Conservation (phyloP, 345 rosid species). For the Anacardium occidentale region DNA sequence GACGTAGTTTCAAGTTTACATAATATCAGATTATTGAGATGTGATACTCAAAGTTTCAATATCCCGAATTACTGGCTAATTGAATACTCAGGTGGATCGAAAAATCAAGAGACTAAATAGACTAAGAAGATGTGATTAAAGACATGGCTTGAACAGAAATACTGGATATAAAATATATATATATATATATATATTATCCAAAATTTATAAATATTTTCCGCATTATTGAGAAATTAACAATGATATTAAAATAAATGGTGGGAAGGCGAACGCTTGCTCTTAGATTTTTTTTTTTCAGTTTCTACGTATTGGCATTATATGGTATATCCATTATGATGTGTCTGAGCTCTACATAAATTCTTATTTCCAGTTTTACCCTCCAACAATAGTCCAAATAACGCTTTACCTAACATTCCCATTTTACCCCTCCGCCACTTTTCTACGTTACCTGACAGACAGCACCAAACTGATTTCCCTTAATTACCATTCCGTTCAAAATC, state of each 20-base stretch:
- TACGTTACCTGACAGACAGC: background rate
- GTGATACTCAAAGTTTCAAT: no score
- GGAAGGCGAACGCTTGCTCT: background rate
- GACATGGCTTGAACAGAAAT: no score
- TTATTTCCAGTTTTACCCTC: background rate
- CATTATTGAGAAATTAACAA: background rate
- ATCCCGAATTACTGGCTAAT: no score
- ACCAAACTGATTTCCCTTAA: background rate
- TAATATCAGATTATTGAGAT: no score
- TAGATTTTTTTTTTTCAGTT: background rate
- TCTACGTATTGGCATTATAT: background rate
- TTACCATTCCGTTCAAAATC: background rate
- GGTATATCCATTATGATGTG: background rate
- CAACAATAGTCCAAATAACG: background rate
- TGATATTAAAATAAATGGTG: background rate
- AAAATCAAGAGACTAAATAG: no score
- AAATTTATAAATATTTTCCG: no score
- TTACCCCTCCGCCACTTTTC: background rate
- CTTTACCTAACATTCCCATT: background rate
- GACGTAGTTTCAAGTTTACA: no score
- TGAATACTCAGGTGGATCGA: no score
- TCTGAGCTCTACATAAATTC: background rate
- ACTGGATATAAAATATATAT: no score
- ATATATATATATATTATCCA: no score
- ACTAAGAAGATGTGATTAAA: no score